Evolutionary conservation across 2,329 filamentous ascomycete species (phyloP).

Genomic region (Claviceps digitariae): DNA sequence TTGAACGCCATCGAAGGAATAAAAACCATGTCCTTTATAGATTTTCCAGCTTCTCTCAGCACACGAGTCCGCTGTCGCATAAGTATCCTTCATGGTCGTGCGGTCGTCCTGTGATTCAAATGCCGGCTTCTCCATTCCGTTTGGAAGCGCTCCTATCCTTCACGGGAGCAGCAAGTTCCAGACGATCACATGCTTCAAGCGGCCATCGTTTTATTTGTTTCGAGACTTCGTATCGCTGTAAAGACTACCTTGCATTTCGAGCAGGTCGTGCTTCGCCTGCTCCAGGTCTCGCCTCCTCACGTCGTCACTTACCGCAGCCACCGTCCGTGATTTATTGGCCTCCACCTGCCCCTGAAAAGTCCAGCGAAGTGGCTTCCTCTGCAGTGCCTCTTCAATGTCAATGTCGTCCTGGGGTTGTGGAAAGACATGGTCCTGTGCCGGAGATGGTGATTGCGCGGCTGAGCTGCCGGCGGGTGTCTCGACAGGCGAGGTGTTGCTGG

Average conservation of each 20-base stretch:
- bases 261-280: conserved; percentile 32
- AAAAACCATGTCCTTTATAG: neutral
- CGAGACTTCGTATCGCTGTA: neutral
- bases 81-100: neutral
- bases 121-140: neutral
- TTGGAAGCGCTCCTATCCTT: neutral
- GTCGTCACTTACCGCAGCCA: conserved; percentile 15
- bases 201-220: neutral
- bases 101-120: neutral
- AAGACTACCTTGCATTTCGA: conserved; percentile 20
- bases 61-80: neutral
- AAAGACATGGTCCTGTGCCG: conserved; percentile 19
- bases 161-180: too few species aligned
- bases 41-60: neutral
- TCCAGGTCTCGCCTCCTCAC: conserved; percentile 28
- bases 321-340: conserved; percentile 16
- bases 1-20: neutral
- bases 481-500: neutral
- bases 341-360: conserved; percentile 23
- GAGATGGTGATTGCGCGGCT: conserved; percentile 16
- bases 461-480: neutral
- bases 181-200: too few species aligned
- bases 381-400: conserved; percentile 29
- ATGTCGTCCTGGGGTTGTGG: conserved; percentile 27
- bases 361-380: conserved; percentile 29